phyloP scores from a whole-genome alignment of 2,329 filamentous ascomycete species.

The Neonectria faginata region DNA sequence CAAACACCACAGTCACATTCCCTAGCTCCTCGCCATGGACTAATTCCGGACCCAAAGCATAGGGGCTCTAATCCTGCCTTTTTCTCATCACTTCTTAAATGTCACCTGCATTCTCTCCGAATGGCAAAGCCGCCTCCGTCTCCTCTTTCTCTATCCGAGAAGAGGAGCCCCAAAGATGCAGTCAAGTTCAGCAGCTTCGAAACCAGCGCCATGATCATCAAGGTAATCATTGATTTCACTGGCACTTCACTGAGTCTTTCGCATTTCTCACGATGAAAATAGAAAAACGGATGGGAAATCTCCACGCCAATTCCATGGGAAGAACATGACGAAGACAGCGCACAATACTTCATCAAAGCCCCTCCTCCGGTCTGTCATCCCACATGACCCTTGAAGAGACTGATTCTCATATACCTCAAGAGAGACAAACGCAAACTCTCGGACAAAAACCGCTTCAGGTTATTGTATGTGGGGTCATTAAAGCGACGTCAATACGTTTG shows the following conservation, averaged over 20 bases:
- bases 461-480: background rate
- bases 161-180: background rate
- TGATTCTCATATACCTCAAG: background rate
- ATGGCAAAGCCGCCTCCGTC: background rate
- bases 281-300: slow-evolving; percentile 7
- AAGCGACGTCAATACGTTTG: background rate
- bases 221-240: background rate
- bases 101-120: background rate
- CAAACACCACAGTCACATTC: background rate
- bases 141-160: background rate
- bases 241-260: background rate
- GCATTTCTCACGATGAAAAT: background rate
- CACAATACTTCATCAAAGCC: background rate
- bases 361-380: background rate
- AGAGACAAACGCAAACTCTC: slow-evolving; percentile 2
- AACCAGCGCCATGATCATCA: slow-evolving; percentile 3
- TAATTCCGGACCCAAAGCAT: background rate
- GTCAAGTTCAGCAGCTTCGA: slow-evolving; percentile 2
- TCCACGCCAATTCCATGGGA: slow-evolving; percentile 1
- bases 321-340: background rate
- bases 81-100: background rate
- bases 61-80: background rate
- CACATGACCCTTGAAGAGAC: too few relatives aligned
- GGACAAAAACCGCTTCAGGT: slow-evolving; percentile 4
- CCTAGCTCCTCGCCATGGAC: background rate